Base-by-base conservation (phyloP, 805 yeast genomes). In the Metschnikowia hibisci region DNA sequence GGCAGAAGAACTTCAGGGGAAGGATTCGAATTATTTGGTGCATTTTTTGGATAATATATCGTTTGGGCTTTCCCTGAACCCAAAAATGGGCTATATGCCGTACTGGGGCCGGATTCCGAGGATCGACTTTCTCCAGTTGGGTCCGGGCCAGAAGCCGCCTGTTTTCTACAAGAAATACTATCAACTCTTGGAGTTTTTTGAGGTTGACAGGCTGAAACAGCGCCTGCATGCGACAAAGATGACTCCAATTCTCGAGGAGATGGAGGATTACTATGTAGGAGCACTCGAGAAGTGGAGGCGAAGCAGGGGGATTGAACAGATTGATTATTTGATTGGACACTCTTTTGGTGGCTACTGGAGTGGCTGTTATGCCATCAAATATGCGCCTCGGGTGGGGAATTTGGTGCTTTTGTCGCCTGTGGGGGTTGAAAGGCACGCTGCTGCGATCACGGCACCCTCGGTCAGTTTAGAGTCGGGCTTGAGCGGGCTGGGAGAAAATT, bases 321-420 rank as follows among this genome's bases (percentile, higher is more conserved):
- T 87, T 31, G 74, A 70, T 50, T 83, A 77, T 53, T 56, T 87
- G 11, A 64, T 86, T 15, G 91, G 88, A 0, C 95, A 87, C 60
- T 85, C 95, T 0, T 80, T 78, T 50, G 95, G 95, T 26, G 93
- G 88, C 0, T 82, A 84, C 53, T 66, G 87, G 64, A 76, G 87
- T 0, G 76, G 77, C 38, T 76, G 81, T 6, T 86, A 83, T 58
- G 71, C 85, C 2, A 56, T 80, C 33, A 76, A 68, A 47, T 73
- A 82, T 53, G 87, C 89, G 0, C 57, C 74, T 0, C 57, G 69
- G 4, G 69, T 87, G 6, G 62, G 71, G 12, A 74, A 76, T 45
- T 62, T 87, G 50, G 67, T 84, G 2, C 64, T 86, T 18, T 74
- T 83, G 3, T 81, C 88, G 10, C 95, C 95, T 0, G 85, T 84